Evolutionary conservation across 306 rosid species (phyloP).

Genomic region (Spatholobus suberectus): DNA sequence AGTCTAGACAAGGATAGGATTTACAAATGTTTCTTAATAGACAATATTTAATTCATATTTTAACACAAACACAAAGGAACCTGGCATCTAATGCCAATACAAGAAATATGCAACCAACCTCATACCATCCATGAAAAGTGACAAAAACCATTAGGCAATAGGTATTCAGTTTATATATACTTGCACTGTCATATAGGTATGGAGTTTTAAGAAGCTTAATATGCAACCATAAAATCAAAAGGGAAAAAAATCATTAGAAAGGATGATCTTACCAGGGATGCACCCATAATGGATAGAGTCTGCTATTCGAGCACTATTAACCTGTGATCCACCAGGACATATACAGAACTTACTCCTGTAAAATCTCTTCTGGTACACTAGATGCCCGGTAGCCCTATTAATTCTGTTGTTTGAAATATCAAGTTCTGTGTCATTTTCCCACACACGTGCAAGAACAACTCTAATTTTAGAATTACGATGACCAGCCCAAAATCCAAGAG

Average conservation of each 20-base stretch:
- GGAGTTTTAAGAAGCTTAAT: not conserved
- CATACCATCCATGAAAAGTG: constrained; percentile 26
- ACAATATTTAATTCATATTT: constrained; percentile 9
- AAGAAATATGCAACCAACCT: constrained; percentile 9
- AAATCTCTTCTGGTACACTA: constrained; percentile 87
- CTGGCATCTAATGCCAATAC: constrained; percentile 2
- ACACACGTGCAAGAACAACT: constrained; percentile 89
- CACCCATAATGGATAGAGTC: constrained; percentile 99
- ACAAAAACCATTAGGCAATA: not conserved
- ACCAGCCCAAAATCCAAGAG: constrained; percentile 97
- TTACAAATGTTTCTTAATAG: constrained; percentile 9
- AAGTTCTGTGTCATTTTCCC: constrained; percentile 98
- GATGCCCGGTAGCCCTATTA: constrained; percentile 82
- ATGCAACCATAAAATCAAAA: constrained; percentile 23
- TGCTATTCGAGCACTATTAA: constrained; percentile 93
- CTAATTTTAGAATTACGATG: constrained; percentile 95
- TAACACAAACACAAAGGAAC: not conserved
- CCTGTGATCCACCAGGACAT: constrained; percentile 99
- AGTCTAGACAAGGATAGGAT: not conserved
- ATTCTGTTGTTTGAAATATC: constrained; percentile 91
- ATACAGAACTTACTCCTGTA: constrained; percentile 87
- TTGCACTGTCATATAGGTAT: not conserved
- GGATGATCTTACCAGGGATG: constrained; percentile 76
- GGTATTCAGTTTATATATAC: not conserved
- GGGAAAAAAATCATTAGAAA: not conserved